These are phyloP conservation scores for Gnaphalium uliginosum DNA, from an alignment of 129 eudicot species.

Conservation along the genomic window DNA sequence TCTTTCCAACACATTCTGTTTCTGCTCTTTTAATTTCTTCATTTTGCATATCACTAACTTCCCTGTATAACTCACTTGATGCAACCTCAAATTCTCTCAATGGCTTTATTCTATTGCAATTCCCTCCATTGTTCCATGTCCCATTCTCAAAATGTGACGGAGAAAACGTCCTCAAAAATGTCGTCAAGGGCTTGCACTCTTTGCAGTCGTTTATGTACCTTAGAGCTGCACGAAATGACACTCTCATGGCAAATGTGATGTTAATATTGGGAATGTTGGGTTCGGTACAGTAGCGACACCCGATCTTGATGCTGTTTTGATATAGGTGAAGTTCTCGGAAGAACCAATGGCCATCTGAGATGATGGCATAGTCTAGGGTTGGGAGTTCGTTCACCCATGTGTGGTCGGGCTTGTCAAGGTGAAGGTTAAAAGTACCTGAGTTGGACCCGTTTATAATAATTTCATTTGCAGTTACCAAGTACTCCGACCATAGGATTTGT, in stretches of 20 bases:
- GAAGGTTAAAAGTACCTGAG: constrained; percentile 65
- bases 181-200: constrained; percentile 46
- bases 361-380: constrained; percentile 54
- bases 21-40: constrained; percentile 49
- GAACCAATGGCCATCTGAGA: constrained; percentile 92
- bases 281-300: constrained; percentile 62
- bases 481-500: constrained; percentile 50
- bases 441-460: constrained; percentile 32
- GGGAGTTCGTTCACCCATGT: constrained; percentile 42
- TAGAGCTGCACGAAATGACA: constrained; percentile 59
- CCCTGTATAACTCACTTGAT: constrained; percentile 41
- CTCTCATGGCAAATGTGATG: constrained; percentile 36
- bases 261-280: constrained; percentile 35
- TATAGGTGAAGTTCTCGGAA: constrained; percentile 51
- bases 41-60: constrained; percentile 31
- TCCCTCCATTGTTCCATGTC: constrained; percentile 85
- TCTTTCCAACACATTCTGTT: constrained; percentile 13
- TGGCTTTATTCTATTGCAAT: constrained; percentile 67
- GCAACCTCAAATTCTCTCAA: constrained; percentile 24
- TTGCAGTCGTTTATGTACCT: constrained; percentile 36
- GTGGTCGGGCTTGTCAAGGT: constrained; percentile 58
- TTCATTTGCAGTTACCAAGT: constrained; percentile 46
- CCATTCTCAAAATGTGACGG: constrained; percentile 80
- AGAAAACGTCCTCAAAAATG: constrained; percentile 58
- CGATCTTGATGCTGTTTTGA: constrained; percentile 34